Evolutionary conservation across 129 eudicot genomes (phyloP).

Genomic region (Dittrichia graveolens): DNA sequence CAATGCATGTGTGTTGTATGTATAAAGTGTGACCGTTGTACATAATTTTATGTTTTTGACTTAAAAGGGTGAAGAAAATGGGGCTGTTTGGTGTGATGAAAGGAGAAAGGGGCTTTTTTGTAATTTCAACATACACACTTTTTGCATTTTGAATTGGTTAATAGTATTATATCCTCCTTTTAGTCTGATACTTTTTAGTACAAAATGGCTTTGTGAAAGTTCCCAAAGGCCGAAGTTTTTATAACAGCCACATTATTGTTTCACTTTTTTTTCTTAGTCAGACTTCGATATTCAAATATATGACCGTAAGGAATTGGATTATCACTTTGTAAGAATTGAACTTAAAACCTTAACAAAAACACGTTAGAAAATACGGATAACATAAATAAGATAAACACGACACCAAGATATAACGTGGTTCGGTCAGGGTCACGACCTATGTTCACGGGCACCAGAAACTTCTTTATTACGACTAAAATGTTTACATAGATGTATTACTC

Average conservation of each 20-base stretch:
- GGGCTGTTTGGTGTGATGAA: conserved; percentile 26
- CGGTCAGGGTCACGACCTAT: too few species aligned
- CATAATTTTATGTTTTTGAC: background rate
- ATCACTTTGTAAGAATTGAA: too few species aligned
- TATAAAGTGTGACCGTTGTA: background rate
- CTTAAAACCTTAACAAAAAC: too few species aligned
- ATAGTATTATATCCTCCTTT: background rate
- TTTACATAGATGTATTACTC: too few species aligned
- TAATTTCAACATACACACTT: conserved; percentile 24
- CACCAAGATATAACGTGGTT: too few species aligned
- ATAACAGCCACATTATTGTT: background rate
- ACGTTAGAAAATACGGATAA: too few species aligned
- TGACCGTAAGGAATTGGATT: too few species aligned
- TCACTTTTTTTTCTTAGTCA: background rate
- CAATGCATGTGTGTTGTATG: conserved; percentile 20
- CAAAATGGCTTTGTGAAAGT: conserved; percentile 3
- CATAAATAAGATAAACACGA: too few species aligned
- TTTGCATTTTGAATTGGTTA: conserved; percentile 18
- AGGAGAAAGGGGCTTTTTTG: conserved; percentile 16
- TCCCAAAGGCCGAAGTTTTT: conserved; percentile 15
- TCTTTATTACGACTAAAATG: too few species aligned
- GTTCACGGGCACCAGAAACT: too few species aligned
- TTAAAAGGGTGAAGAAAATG: background rate
- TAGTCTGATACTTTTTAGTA: conserved; percentile 20
- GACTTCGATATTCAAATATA: background rate